These are phyloP conservation scores for Tetrastigma voinierianum DNA, from an alignment of 164 flowering plant species.

Conservation along the genomic window DNA sequence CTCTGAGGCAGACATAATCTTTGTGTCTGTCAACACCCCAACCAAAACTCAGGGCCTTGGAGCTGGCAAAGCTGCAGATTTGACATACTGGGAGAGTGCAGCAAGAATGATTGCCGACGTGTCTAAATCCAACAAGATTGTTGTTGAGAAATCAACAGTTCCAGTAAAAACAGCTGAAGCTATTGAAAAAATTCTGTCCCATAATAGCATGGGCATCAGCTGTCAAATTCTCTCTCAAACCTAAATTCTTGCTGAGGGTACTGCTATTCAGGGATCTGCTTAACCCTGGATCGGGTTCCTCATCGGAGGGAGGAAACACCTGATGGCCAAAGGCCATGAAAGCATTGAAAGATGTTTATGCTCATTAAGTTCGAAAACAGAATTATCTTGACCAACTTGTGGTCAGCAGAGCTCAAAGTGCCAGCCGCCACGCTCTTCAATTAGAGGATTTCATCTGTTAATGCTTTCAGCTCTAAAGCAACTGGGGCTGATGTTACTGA, in stretches of 20 bases:
- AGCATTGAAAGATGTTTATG: conserved; percentile 51
- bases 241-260: conserved; percentile 62
- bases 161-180: conserved; percentile 62
- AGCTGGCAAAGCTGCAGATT: conserved; percentile 59
- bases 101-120: conserved; percentile 61
- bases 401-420: conserved; percentile 69
- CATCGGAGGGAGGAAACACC: conserved; percentile 58
- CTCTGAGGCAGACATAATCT: conserved; percentile 46
- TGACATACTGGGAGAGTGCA: conserved; percentile 65
- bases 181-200: conserved; percentile 47
- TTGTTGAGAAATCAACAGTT: conserved; percentile 60
- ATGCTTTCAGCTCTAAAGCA: conserved; percentile 68
- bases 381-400: conserved; percentile 44
- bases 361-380: conserved; percentile 53
- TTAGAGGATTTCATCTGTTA: conserved; percentile 60
- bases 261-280: conserved; percentile 48
- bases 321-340: conserved; percentile 50
- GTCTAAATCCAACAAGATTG: conserved; percentile 48
- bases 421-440: conserved; percentile 64
- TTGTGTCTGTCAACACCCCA: conserved; percentile 59
- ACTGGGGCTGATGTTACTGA: conserved; percentile 48
- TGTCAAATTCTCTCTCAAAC: conserved; percentile 55
- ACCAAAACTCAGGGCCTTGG: conserved; percentile 52
- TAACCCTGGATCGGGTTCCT: conserved; percentile 52
- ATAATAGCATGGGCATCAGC: conserved; percentile 48